Evolutionary conservation across 495 filamentous ascomycete genomes (phyloP).

Genomic region (Xylaria telfairii): DNA sequence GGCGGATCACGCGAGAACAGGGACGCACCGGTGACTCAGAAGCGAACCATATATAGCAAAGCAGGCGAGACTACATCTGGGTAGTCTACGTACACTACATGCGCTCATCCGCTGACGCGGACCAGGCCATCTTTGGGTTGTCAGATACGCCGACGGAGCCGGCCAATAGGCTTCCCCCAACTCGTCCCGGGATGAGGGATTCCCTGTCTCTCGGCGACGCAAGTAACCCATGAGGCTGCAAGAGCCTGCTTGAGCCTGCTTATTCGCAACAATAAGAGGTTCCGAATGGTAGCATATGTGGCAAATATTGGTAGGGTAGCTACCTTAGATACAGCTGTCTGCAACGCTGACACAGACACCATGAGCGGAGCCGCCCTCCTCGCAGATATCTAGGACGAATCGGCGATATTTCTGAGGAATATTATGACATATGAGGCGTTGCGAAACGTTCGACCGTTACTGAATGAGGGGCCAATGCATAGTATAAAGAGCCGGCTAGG

Average conservation of each 20-base stretch:
- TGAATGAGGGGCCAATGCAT: neutral
- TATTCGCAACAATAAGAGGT: neutral
- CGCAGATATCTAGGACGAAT: neutral
- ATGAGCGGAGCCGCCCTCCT: slow-evolving; percentile 10
- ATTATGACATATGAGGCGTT: slow-evolving; percentile 11
- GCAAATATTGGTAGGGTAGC: neutral
- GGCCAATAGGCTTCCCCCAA: neutral
- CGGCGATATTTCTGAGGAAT: neutral
- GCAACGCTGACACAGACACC: slow-evolving; percentile 1
- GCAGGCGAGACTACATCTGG: neutral
- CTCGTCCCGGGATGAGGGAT: neutral
- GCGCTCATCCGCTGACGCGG: neutral
- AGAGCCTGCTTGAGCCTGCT: neutral
- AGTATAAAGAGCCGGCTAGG: slow-evolving; percentile 14
- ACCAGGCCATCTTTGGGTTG: neutral
- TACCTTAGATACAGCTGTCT: neutral
- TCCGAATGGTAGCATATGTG: neutral
- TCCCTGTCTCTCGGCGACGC: neutral
- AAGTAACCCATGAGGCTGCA: neutral
- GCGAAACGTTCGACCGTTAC: slow-evolving; percentile 1
- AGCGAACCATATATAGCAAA: neutral
- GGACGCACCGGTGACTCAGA: neutral
- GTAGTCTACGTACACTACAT: no score
- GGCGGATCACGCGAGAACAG: neutral
- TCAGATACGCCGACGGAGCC: neutral